Evolutionary conservation across 176 grass and related monocot species (phyloP), one percentile per base, ranked within the genome.

Genomic region (Saccharum officinarum): DNA sequence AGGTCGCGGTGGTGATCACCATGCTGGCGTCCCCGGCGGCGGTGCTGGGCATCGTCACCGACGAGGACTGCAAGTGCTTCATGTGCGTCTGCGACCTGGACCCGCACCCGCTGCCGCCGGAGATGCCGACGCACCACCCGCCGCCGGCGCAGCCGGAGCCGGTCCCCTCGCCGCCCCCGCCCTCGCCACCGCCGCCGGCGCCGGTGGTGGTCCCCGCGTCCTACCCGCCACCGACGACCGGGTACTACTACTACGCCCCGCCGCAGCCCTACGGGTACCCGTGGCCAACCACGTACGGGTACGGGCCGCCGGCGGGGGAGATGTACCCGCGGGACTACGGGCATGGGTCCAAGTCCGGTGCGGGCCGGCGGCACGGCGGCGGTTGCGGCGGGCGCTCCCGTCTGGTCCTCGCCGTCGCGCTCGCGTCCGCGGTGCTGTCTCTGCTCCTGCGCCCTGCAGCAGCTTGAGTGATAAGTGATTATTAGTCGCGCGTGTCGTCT

Each of bases 11-110:
- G 38, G 8, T 83, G 37, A 37, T 34, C 46, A 11, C 26, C 74
- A 10, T 68, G 28, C 4, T 12, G 34, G 52, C 36, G 4, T 23
- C 45, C n/a, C 12, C 87, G 23, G 30, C 77, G 11, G 64, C 80
- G 40, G 23, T 69, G 40, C 49, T 25, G 79, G 59, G 75, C 59
- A 3, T 12, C 1, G 18, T n/a, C 7, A 38, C 16, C 6, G 45
- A 23, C 20, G 67, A n/a, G 42, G 75, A 87, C 69, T 87, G 89
- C 85, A 91, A 54, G 89, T 87, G 89, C 85, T 55, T 91, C 76
- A 80, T 84, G 89, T 87, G 89, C 80, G 61, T 87, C 69, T 91
- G 89, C 80, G 89, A 91, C 85, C 23, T 91, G 40, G 89, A 91
- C 52, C 89, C 89, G 12, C 75, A 87, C 40, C 89, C 89, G 47